These are phyloP conservation scores for Eucalyptus caleyi DNA, from an alignment of 345 rosid species.

Conservation along the genomic window DNA sequence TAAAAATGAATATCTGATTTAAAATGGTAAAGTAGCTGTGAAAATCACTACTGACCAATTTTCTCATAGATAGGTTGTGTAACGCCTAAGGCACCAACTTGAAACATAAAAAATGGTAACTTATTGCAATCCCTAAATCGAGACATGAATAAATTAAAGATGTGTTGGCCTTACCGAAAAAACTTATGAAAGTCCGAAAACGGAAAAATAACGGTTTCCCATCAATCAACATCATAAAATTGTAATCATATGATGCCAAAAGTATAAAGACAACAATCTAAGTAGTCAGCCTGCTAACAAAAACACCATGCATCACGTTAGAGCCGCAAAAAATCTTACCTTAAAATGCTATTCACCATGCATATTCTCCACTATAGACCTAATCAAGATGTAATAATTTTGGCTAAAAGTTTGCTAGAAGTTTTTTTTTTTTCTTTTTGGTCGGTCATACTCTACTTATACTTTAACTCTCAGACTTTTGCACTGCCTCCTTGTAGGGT, in stretches of 20 bases:
- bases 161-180: background rate
- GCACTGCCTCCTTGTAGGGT: fast-evolving
- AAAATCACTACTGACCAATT: background rate
- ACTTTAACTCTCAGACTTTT: no score
- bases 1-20: background rate
- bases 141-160: background rate
- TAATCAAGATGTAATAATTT: background rate
- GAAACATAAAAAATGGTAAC: background rate
- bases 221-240: background rate
- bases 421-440: no score
- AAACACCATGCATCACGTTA: background rate
- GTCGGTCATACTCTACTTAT: no score
- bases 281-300: fast-evolving
- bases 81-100: background rate
- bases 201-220: background rate
- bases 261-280: background rate
- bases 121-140: background rate
- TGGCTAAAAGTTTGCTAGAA: background rate
- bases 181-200: background rate
- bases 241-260: background rate
- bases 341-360: background rate
- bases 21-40: background rate
- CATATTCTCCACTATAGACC: background rate
- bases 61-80: background rate
- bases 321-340: background rate